Evolutionary conservation across 306 rosid genomes (phyloP), one percentile per base, ranked within the genome.

Genomic region (Malus sylvestris): DNA sequence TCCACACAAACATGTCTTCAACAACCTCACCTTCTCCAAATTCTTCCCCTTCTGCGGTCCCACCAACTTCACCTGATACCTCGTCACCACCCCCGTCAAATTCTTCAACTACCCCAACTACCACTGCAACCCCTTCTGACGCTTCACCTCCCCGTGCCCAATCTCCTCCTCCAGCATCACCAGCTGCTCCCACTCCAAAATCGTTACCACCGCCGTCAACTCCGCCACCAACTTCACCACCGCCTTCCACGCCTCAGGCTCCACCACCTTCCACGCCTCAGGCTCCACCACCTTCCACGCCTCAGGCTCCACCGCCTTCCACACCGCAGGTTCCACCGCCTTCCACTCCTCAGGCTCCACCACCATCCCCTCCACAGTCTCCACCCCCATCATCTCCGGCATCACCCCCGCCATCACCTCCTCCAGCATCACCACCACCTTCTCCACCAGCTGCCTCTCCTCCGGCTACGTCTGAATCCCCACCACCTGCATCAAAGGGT

Each of bases 1-100:
- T 74, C 45, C 33, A 19, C 42, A 52, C 2, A 63, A 76, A 71
- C 72, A 94, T 95, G 98, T 86, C 97, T 85, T 85, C 91, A 23
- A 71, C 91, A 59, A 73, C 81, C 10, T 61, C 83, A 35, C 94
- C 85, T 78, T 83, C 97, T 66, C 96, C 98, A 23, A 87, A 78
- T 83, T 81, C 88, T 83, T 83, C 96, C 23, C 92, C 97, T 61
- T 74, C 87, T 65, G 90, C 87, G 30, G 72, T 78, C 78, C 86
- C 98, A 59, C 91, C 96, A n/a, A 44, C 83, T 42, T 68, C 77
- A 10, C 8, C 83, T 78, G 70, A 85, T 82, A 76, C 75, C 84
- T 53, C 57, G 68, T 73, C 83, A 61, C 75, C 84, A 10, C 42
- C 91, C 42, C 60, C 84, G 22, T 67, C 91, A 74, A 73, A 85